Percentiles rank a stretch among this genome's conserved stretches.
Conservation (phyloP, 495 filamentous ascomycete species). For the Neurospora intermedia region DNA sequence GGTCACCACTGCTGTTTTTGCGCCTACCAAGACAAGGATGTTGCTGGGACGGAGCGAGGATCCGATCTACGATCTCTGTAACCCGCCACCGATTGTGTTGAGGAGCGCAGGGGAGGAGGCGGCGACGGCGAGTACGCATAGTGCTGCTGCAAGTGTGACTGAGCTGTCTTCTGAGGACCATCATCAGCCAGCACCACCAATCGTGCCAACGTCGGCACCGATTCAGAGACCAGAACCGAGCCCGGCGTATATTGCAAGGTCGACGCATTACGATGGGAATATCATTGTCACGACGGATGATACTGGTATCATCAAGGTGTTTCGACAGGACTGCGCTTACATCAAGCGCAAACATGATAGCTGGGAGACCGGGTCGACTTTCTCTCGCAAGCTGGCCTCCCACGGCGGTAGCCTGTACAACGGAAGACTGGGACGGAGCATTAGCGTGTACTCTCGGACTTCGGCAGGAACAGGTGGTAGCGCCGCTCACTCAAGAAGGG, state of each 20-base stretch:
- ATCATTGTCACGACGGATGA: constrained; percentile 91
- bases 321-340: constrained; percentile 83
- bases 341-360: constrained; percentile 45
- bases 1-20: constrained; percentile 78
- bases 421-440: constrained; percentile 49
- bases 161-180: constrained; percentile 17
- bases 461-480: constrained; percentile 34
- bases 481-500: constrained; percentile 41
- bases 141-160: constrained; percentile 22
- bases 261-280: constrained; percentile 69
- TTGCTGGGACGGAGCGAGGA: constrained; percentile 72
- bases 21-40: constrained; percentile 68
- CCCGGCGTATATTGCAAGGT: constrained; percentile 59
- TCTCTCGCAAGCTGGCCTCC: constrained; percentile 57
- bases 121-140: constrained; percentile 18
- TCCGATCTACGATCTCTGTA: constrained; percentile 91
- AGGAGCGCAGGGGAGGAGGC: constrained; percentile 63
- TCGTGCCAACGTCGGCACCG: constrained; percentile 9
- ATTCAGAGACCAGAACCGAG: constrained; percentile 37
- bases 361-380: constrained; percentile 63
- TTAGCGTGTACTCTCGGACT: constrained; percentile 44
- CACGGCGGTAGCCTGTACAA: constrained; percentile 29
- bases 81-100: constrained; percentile 84
- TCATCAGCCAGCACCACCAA: neutral
- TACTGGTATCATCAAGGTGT: constrained; percentile 80